Evolutionary conservation across 169 alveolate species (phyloP).

Genomic region (Plasmodium gaboni): DNA sequence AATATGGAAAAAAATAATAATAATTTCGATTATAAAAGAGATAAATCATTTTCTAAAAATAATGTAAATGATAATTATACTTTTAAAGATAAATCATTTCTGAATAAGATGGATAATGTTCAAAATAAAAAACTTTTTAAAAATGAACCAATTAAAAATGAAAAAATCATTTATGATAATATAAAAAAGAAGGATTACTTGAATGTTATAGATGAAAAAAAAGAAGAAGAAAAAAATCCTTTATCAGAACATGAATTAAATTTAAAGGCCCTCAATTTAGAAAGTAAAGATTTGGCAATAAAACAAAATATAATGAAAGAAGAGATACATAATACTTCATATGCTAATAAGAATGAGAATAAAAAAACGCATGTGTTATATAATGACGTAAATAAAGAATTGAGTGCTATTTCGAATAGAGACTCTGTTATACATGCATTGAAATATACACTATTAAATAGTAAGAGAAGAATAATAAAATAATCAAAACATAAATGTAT

Average conservation of each 20-base stretch:
- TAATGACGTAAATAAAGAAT: conserved; percentile 55
- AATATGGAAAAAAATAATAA: conserved; percentile 9
- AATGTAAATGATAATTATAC: background rate
- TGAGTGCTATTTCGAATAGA: conserved; percentile 43
- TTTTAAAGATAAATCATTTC: conserved; percentile 7
- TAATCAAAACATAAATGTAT: too few relatives aligned
- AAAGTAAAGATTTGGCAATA: background rate
- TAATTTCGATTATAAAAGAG: background rate
- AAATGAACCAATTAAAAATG: background rate
- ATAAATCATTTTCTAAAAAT: background rate
- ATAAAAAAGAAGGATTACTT: conserved; percentile 17
- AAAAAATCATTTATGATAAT: conserved; percentile 8
- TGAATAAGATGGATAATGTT: background rate
- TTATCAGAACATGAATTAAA: conserved; percentile 1
- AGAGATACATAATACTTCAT: background rate
- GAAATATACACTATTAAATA: conserved; percentile 40
- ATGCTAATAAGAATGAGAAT: background rate
- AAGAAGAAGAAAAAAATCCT: background rate
- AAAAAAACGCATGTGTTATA: conserved; percentile 49
- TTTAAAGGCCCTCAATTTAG: conserved; percentile 60
- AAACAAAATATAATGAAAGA: conserved; percentile 13
- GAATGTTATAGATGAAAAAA: conserved; percentile 11
- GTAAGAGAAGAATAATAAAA: conserved; percentile 11
- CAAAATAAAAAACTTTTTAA: background rate
- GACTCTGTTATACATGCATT: conserved; percentile 61